phyloP scores from a whole-genome alignment of 2,329 filamentous ascomycete genomes.

The Xylariaceae sp. region DNA sequence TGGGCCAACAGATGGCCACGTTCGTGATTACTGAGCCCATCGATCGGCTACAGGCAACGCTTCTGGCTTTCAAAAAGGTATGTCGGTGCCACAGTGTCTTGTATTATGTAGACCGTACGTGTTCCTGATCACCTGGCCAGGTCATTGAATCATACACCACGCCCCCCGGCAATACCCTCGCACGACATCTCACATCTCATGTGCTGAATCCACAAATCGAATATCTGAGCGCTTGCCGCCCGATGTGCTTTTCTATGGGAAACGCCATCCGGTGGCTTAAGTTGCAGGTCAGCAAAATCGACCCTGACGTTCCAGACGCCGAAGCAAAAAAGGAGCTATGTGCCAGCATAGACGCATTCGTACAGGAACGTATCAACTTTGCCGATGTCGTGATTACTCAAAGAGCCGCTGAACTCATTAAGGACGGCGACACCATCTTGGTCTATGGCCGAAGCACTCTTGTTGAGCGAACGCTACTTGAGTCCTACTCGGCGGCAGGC shows the following conservation, averaged over 20 bases:
- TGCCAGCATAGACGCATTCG: slow-evolving; percentile 80
- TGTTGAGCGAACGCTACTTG: slow-evolving; percentile 74
- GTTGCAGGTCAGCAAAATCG: slow-evolving; percentile 82
- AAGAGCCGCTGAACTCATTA: slow-evolving; percentile 69
- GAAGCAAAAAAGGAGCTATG: slow-evolving; percentile 76
- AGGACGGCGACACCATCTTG: slow-evolving; percentile 73
- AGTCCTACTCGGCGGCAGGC: slow-evolving; percentile 60
- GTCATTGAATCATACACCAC: slow-evolving; percentile 92
- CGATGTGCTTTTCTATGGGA: slow-evolving; percentile 93
- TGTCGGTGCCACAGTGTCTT: not conserved
- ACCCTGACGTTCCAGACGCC: slow-evolving; percentile 75
- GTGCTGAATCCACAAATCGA: slow-evolving; percentile 92
- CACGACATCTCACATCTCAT: slow-evolving; percentile 86
- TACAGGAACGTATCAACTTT: slow-evolving; percentile 81
- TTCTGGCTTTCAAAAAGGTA: slow-evolving; percentile 85
- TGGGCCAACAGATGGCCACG: slow-evolving; percentile 85
- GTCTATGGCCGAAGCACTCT: slow-evolving; percentile 84
- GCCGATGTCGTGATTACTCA: slow-evolving; percentile 81
- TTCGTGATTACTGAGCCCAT: slow-evolving; percentile 88
- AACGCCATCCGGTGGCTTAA: slow-evolving; percentile 96
- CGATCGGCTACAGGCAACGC: slow-evolving; percentile 77
- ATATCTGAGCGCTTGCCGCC: slow-evolving; percentile 87
- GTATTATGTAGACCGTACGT: not conserved
- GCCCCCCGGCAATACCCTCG: slow-evolving; percentile 75
- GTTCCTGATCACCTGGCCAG: slow-evolving; percentile 36